These are phyloP conservation scores for Didymella glomerata DNA, from an alignment of 2,329 filamentous ascomycete species.

Conservation along the genomic window DNA sequence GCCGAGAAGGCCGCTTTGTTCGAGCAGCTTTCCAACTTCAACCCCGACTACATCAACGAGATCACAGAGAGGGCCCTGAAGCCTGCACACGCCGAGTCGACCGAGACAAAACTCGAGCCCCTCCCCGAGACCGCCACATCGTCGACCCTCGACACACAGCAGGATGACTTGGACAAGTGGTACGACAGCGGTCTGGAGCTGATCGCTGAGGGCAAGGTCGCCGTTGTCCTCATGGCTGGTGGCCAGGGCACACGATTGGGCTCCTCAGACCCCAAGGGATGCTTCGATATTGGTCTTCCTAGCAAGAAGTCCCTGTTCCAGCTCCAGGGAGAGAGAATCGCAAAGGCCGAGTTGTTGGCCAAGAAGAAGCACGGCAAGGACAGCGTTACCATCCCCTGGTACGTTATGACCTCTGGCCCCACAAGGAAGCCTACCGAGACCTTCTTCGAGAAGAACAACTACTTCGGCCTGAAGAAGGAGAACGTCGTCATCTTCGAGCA, in stretches of 20 bases:
- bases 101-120: slow-evolving; percentile 74
- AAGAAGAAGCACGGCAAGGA: slow-evolving; percentile 70
- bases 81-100: slow-evolving; percentile 69
- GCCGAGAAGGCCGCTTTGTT: slow-evolving; percentile 80
- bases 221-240: slow-evolving; percentile 95
- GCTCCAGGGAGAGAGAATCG: slow-evolving; percentile 94
- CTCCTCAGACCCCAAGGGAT: slow-evolving; percentile 95
- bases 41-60: slow-evolving; percentile 86
- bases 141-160: slow-evolving; percentile 87
- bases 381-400: slow-evolving; percentile 83
- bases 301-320: slow-evolving; percentile 96
- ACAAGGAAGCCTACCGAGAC: slow-evolving; percentile 90
- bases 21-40: slow-evolving; percentile 81
- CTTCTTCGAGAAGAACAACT: slow-evolving; percentile 88
- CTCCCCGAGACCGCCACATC: slow-evolving; percentile 86
- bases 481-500: slow-evolving; percentile 97
- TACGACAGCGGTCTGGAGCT: slow-evolving; percentile 74
- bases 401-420: slow-evolving; percentile 98
- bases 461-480: slow-evolving; percentile 85
- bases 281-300: slow-evolving; percentile 94
- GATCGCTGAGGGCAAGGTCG: slow-evolving; percentile 74
- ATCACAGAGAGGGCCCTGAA: slow-evolving; percentile 84
- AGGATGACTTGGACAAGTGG: slow-evolving; percentile 82
- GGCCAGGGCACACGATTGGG: slow-evolving; percentile 95
- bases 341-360: slow-evolving; percentile 83